These are phyloP conservation scores for Magnaporthales sp. DNA, from an alignment of 2,329 filamentous ascomycete genomes.

Conservation along the genomic window DNA sequence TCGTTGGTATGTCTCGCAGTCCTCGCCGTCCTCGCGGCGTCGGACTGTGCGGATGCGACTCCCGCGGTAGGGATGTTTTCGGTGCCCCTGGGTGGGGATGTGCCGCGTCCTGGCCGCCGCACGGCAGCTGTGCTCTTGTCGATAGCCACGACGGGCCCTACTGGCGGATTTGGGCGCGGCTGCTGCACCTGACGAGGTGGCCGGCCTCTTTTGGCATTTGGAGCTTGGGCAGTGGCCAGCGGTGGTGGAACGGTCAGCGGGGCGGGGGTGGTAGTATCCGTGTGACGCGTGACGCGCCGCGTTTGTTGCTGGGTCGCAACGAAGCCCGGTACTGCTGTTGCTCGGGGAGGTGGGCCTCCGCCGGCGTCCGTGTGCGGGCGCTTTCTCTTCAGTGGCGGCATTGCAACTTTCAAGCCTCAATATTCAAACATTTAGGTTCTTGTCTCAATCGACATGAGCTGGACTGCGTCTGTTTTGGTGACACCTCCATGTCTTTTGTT, in stretches of 20 bases:
- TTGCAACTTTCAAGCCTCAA: slow-evolving; percentile 7
- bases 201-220: not conserved
- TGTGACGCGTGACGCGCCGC: slow-evolving; percentile 25
- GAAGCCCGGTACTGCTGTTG: not conserved
- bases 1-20: slow-evolving; percentile 9
- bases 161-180: not conserved
- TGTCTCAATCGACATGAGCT: not conserved
- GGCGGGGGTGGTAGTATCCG: slow-evolving; percentile 17
- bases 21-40: slow-evolving; percentile 10
- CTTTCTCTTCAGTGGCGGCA: slow-evolving; percentile 23
- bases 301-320: slow-evolving; percentile 8
- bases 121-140: slow-evolving; percentile 33
- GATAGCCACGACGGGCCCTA: not conserved
- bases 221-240: not conserved
- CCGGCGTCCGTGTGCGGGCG: slow-evolving; percentile 13
- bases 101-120: slow-evolving; percentile 21
- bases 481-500: not conserved
- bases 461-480: not conserved
- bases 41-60: not conserved
- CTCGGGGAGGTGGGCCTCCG: not conserved
- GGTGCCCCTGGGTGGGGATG: not conserved
- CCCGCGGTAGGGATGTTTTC: not conserved
- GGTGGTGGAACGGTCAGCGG: slow-evolving; percentile 21
- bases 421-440: not conserved
- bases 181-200: not conserved